These are phyloP conservation scores for Boletus vermiculosoides DNA, from an alignment of 768 basidiomycete genomes.

Conservation along the genomic window DNA sequence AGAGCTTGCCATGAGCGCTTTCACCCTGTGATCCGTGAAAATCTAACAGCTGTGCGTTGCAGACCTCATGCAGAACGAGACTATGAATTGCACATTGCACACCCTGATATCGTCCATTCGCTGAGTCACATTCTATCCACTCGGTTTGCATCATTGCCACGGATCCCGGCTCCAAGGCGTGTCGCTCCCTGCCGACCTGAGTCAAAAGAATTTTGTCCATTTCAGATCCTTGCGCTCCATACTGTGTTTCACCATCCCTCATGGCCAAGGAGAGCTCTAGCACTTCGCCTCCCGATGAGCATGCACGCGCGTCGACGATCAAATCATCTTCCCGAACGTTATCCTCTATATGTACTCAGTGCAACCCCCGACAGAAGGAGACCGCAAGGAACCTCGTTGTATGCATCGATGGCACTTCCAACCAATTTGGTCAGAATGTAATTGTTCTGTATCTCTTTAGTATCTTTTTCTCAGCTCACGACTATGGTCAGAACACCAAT, in stretches of 20 bases:
- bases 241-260: background rate
- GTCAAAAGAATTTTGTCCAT: background rate
- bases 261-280: background rate
- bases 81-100: slow-evolving; percentile 1
- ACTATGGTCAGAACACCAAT: slow-evolving; percentile 31
- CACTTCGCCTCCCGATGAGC: background rate
- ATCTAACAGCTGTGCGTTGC: background rate
- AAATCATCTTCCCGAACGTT: background rate
- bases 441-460: slow-evolving; percentile 11
- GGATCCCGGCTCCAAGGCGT: slow-evolving; percentile 1
- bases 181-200: background rate
- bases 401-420: slow-evolving; percentile 22
- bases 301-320: background rate
- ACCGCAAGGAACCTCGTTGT: slow-evolving; percentile 32
- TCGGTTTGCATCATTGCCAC: background rate
- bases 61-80: slow-evolving; percentile 5
- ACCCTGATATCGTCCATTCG: slow-evolving; percentile 3
- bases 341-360: background rate
- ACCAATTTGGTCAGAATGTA: slow-evolving; percentile 38
- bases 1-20: background rate
- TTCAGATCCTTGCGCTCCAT: background rate
- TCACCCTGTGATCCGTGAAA: background rate
- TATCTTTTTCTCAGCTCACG: background rate
- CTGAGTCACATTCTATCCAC: slow-evolving; percentile 1
- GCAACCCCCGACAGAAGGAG: too few relatives aligned